Evolutionary conservation across 192 early-diverging fungal genomes (phyloP).

Genomic region (Rhizophlyctis rosea): DNA sequence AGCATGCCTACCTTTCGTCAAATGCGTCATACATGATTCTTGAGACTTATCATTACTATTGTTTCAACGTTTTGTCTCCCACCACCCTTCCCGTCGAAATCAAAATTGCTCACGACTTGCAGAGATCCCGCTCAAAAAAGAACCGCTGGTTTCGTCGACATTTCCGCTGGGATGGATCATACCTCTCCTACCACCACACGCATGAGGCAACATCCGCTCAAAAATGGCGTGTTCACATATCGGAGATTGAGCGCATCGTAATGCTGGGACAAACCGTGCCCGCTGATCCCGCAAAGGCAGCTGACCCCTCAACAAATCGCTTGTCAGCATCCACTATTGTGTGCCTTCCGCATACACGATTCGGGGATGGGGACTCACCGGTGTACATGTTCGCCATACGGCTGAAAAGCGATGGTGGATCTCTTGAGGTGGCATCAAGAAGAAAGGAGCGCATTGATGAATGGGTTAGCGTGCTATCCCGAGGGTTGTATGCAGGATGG

Average conservation of each 20-base stretch:
- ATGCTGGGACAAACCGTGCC: constrained; percentile 4
- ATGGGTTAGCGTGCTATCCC: constrained; percentile 9
- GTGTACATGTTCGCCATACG: constrained; percentile 16
- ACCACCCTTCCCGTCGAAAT: too few relatives aligned
- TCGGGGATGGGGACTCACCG: constrained; percentile 7
- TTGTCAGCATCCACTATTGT: too few relatives aligned
- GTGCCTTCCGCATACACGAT: too few relatives aligned
- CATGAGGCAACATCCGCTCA: neutral
- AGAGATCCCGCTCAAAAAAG: constrained; percentile 7
- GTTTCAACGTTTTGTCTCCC: too few relatives aligned
- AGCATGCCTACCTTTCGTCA: too few relatives aligned
- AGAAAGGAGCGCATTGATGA: constrained; percentile 11
- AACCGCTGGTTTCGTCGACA: constrained; percentile 19
- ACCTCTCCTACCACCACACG: constrained; percentile 20
- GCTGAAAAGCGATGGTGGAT: neutral
- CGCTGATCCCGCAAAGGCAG: too few relatives aligned
- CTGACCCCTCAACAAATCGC: too few relatives aligned
- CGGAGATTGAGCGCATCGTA: constrained; percentile 10
- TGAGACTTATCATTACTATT: too few relatives aligned
- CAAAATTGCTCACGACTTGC: too few relatives aligned
- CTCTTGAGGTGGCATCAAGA: constrained; percentile 9
- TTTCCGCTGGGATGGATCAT: constrained; percentile 4
- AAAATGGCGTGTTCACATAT: neutral
- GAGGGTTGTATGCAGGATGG: too few relatives aligned
- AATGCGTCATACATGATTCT: too few relatives aligned